Evolutionary conservation across 768 basidiomycete species (phyloP).

Genomic region (Phallus indusiatus): DNA sequence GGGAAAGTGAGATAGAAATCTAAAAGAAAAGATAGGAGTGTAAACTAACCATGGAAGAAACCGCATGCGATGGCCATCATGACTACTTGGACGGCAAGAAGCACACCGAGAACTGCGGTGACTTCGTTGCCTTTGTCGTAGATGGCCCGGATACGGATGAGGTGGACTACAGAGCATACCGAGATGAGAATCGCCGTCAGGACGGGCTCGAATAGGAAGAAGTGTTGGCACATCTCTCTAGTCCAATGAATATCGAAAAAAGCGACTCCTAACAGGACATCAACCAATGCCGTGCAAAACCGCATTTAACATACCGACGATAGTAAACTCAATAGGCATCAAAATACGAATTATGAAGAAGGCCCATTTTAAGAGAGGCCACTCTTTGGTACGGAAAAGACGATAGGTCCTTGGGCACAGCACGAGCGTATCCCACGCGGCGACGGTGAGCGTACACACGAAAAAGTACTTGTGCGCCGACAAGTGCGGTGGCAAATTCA

Average conservation of each 20-base stretch:
- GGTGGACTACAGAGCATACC: slow-evolving; percentile 62
- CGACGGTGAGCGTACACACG: slow-evolving; percentile 82
- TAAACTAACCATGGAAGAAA: slow-evolving; percentile 62
- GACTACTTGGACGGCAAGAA: slow-evolving; percentile 60
- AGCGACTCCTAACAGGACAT: slow-evolving; percentile 46
- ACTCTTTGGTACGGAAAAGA: slow-evolving; percentile 48
- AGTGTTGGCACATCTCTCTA: slow-evolving; percentile 51
- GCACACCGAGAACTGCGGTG: slow-evolving; percentile 43
- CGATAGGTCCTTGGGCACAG: slow-evolving; percentile 72
- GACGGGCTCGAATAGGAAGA: slow-evolving; percentile 83
- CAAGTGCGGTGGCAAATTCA: slow-evolving; percentile 68
- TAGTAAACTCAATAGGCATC: slow-evolving; percentile 72
- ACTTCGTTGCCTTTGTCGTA: slow-evolving; percentile 55
- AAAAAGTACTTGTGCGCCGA: slow-evolving; percentile 85
- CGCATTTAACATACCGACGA: slow-evolving; percentile 41
- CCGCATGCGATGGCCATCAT: slow-evolving; percentile 67
- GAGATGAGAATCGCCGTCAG: slow-evolving; percentile 73
- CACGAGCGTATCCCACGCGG: slow-evolving; percentile 85
- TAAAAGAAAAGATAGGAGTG: not conserved
- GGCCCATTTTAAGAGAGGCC: slow-evolving; percentile 66
- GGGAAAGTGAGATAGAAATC: not conserved
- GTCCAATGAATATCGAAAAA: slow-evolving; percentile 75
- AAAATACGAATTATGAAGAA: slow-evolving; percentile 67
- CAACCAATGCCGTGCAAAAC: not conserved
- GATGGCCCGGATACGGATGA: slow-evolving; percentile 71